These are phyloP conservation scores for Colletotrichum caudatum DNA, from an alignment of 2,329 filamentous ascomycete genomes.

Conservation along the genomic window DNA sequence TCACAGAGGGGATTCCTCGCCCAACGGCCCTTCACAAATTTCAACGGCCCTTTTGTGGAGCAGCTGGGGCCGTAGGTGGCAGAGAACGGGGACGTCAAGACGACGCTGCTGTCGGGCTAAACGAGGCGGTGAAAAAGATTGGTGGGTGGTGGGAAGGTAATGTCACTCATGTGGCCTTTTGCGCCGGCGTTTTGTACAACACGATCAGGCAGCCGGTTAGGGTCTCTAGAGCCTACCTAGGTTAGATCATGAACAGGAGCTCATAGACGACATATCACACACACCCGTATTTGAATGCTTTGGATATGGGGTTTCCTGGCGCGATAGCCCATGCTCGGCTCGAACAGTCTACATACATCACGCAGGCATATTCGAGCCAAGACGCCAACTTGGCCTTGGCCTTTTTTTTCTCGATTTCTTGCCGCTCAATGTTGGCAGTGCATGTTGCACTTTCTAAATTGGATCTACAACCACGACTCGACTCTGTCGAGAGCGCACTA, in stretches of 20 bases:
- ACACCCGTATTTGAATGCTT: neutral
- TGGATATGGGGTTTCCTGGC: neutral
- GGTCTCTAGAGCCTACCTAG: neutral
- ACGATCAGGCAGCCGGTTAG: neutral
- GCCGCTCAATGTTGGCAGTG: neutral
- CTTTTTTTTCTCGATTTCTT: neutral
- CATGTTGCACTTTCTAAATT: neutral
- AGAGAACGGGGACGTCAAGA: constrained; percentile 58
- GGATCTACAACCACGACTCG: neutral
- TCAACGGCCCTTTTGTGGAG: constrained; percentile 56
- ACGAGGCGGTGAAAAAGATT: constrained; percentile 48
- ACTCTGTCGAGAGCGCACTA: neutral
- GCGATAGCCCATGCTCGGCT: too few relatives aligned
- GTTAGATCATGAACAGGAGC: neutral
- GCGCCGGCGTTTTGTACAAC: neutral
- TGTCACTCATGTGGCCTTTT: too few relatives aligned
- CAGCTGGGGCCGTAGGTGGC: constrained; percentile 59
- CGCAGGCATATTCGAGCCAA: neutral
- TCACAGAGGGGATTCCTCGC: constrained; percentile 56
- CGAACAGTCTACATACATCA: neutral
- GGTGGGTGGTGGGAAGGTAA: neutral
- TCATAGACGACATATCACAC: neutral
- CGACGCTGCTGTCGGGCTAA: constrained; percentile 58
- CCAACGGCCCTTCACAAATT: constrained; percentile 53
- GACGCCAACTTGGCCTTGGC: neutral